Evolutionary conservation across 2,329 filamentous ascomycete genomes (phyloP).

Genomic region (Alternaria viburni): DNA sequence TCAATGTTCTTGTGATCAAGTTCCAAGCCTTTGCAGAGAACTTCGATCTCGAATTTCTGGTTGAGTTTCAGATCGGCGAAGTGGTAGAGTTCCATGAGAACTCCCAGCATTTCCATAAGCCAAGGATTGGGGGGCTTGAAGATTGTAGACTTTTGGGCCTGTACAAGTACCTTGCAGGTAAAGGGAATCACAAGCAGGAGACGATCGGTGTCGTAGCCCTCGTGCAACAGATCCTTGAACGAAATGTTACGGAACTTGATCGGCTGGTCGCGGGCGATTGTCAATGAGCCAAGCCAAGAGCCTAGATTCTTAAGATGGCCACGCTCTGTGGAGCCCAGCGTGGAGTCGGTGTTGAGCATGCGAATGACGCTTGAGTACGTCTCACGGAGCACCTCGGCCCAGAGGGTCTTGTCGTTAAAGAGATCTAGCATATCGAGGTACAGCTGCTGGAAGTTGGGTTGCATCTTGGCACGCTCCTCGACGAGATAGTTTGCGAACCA

Average conservation of each 20-base stretch:
- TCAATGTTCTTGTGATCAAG: conserved; percentile 93
- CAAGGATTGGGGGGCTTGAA: conserved; percentile 96
- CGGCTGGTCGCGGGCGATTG: conserved; percentile 89
- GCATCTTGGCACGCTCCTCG: conserved; percentile 94
- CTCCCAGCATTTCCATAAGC: conserved; percentile 92
- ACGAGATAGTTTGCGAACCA: conserved; percentile 98
- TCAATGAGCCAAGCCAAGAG: conserved; percentile 90
- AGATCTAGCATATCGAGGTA: conserved; percentile 89
- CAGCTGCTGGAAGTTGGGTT: conserved; percentile 93
- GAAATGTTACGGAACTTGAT: conserved; percentile 97
- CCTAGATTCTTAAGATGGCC: conserved; percentile 92
- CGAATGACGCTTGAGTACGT: conserved; percentile 86
- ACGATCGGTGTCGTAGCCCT: conserved; percentile 91
- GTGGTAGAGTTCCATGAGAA: conserved; percentile 93
- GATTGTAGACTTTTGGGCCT: conserved; percentile 82
- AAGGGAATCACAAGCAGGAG: conserved; percentile 94
- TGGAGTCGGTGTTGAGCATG: conserved; percentile 88
- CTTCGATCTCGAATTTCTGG: conserved; percentile 97
- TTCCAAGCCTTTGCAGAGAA: conserved; percentile 89
- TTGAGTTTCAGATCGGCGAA: conserved; percentile 93
- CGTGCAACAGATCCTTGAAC: conserved; percentile 92
- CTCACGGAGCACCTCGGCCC: conserved; percentile 89
- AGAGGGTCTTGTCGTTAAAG: conserved; percentile 79
- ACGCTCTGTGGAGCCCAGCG: conserved; percentile 84
- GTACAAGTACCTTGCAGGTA: conserved; percentile 91